Evolutionary conservation across 2,329 filamentous ascomycete species (phyloP), one percentile per base, ranked within the genome.

Genomic region (Arthrocladium fulminans): DNA sequence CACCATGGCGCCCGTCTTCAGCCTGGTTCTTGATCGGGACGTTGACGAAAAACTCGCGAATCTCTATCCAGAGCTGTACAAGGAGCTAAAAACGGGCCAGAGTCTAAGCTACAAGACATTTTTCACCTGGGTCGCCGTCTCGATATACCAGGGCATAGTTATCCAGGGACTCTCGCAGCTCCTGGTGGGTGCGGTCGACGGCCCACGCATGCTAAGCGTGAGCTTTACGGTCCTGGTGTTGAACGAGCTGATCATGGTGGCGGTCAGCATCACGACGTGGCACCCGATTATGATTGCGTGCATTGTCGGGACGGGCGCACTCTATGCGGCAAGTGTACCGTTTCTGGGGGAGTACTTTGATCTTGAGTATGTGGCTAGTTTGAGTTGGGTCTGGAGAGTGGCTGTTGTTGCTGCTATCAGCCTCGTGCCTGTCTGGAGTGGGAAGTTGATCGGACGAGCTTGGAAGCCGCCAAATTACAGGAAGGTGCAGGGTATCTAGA

Each of bases 181-280:
- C 13, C 76, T 98, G 19, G 85, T 92, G 2, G 83, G 86, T 53
- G 81, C 86, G 2, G 81, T 87, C 55, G 60, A 70, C 39, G 71
- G 71, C 1, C 73, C 76, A 10, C 74, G 72, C 51, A 94, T 98
- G 83, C 86, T 97, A 47, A 81, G 86, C 20, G 86, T 98, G 39
- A 88, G 83, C 50, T 98, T 95, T 63, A 94, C 90, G 0, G 88
- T 88, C 0, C 78, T 98, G 2, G 81, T 98, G 3, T 72, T 97
- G 53, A 98, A 97, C 65, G 92, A 98, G 65, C 77, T 98, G 51
- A 78, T 94, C 59, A 98, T 98, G 94, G 92, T 97, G 2, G 90
- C 89, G 2, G 87, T 94, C 51, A 86, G 95, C 63, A 86, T 98
- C 59, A 95, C 88, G 2, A 98, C 92, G 0, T 98, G 92, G 92